Evolutionary conservation across 352 stramenopile species (phyloP), one percentile per base, ranked within the genome.

Genomic region (Plasmopara viticola): DNA sequence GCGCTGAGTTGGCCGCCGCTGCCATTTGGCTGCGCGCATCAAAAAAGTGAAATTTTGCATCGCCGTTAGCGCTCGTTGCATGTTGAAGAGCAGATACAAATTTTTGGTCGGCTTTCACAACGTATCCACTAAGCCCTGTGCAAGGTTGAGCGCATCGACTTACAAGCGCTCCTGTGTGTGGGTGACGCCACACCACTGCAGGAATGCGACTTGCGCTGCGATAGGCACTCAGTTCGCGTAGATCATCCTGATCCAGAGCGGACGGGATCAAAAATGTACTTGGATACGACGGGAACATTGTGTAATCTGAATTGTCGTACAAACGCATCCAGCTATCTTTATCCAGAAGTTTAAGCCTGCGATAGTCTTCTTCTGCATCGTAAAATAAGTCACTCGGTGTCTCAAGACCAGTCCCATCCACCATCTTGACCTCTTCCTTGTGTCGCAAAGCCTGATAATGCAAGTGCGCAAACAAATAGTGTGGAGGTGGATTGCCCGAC

Each of bases 261-360:
- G 85, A 82, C 12, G 96, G 96, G 17, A 98, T 86, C 18, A 98
- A 79, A 56, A 99, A 88, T 6, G 84, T 75, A 1, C 78, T 79
- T 1, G 96, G 96, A 64, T 99, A 99, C 20, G 94, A 97, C 12
- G 88, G 78, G 56, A 95, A 98, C 29, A 98, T 67, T 3, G 62
- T 68, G 58, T 95, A 97, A 44, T 87, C 74, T 5, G 74, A 83
- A 49, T 96, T 95, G 62, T 95, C 82, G 31, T 87, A 84, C 31
- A 95, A 50, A 17, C 73, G 75, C 79, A 93, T 91, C 75, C 77
- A 92, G 44, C 68, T 82, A 33, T 86, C 74, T 58, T 90, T 75
- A 30, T 84, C 72, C 37, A 95, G 55, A n/a, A 96, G 44, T 29
- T 83, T 85, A 15, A 95, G 54, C 2, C 87, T 62, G 14, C 79